Percentiles rank a stretch among this genome's conserved stretches.
phyloP scores from a whole-genome alignment of 306 rosid species.

The Hylodesmum podocarpum region DNA sequence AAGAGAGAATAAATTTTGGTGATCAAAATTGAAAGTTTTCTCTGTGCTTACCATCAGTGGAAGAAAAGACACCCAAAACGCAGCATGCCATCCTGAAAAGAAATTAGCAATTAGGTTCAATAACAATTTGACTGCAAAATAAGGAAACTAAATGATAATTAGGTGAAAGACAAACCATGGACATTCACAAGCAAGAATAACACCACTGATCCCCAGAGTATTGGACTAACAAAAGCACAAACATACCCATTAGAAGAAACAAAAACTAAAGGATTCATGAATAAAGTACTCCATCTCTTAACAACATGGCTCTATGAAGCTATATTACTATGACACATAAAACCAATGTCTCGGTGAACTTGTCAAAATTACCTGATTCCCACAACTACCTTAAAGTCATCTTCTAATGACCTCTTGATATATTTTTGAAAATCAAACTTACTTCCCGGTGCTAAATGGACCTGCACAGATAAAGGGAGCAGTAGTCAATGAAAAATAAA shows the following conservation, averaged over 20 bases:
- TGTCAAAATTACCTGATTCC: slow-evolving; percentile 77
- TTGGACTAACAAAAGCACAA: slow-evolving; percentile 68
- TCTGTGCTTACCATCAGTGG: slow-evolving; percentile 76
- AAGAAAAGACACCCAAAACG: slow-evolving; percentile 66
- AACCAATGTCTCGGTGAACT: background rate
- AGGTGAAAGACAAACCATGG: slow-evolving; percentile 55
- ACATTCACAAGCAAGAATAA: slow-evolving; percentile 87
- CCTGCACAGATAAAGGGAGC: slow-evolving; percentile 42
- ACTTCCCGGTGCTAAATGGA: slow-evolving; percentile 94
- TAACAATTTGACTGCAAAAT: background rate
- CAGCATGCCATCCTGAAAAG: slow-evolving; percentile 74
- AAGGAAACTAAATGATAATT: background rate
- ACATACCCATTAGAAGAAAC: slow-evolving; percentile 24
- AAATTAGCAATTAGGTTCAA: background rate
- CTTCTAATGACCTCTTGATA: slow-evolving; percentile 92
- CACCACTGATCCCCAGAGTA: slow-evolving; percentile 84
- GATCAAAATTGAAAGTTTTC: no score
- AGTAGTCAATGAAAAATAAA: background rate
- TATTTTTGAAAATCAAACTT: slow-evolving; percentile 94
- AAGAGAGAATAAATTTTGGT: no score
- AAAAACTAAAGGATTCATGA: background rate
- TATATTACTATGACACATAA: background rate
- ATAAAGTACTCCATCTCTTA: background rate
- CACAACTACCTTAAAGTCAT: slow-evolving; percentile 96
- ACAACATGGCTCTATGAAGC: background rate